Base-by-base conservation (phyloP, 1,139 yeast genomes). In the Yamadazyma trypodendri region DNA sequence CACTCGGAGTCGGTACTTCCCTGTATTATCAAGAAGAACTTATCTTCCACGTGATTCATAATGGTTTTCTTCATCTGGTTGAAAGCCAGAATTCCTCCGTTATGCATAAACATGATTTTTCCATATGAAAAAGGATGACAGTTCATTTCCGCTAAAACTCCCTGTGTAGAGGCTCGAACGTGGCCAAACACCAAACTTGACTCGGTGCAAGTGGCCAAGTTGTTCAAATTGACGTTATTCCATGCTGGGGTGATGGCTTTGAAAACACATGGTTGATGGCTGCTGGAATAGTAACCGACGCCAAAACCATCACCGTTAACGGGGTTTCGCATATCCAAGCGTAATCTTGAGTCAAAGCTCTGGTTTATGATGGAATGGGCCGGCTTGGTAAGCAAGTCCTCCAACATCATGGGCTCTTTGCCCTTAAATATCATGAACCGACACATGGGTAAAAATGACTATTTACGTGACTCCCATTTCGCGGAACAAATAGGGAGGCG, bases 231-330 rank as follows among this genome's bases (percentile, higher is more conserved):
- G 55, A 86, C 80, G 59, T 92, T 92, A 63, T 92, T 92, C 98
- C 98, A 92, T 0, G 98, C 97, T 0, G 95, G 96, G 0, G 97
- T 92, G 37, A 89, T 90, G 14, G 97, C 97, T 52, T 88, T 84
- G 66, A 86, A 92, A 2, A 89, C 75, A 44, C 66, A 53, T 7
- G 69, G 64, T 38, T 57, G 53, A 29, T 65, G 56, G 6, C 81
- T 66, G 7, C 35, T 18, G 1, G 86, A 75, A 56, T 92, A 92
- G 63, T 92, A 92, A 1, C 97, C 97, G 7, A 92, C 95, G 1
- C 98, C 98, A 59, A 92, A 92, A 2, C 98, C 98, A 60, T 92
- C 98, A 29, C 98, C 98, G 57, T 92, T 92, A 48, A 92, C 88
- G 3, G 98, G 97, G 40, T 95, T 79, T 47, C 82, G 73, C 70